Conservation (phyloP, 192 early-diverging fungal genomes). For the Pilobolus umbonatus region DNA sequence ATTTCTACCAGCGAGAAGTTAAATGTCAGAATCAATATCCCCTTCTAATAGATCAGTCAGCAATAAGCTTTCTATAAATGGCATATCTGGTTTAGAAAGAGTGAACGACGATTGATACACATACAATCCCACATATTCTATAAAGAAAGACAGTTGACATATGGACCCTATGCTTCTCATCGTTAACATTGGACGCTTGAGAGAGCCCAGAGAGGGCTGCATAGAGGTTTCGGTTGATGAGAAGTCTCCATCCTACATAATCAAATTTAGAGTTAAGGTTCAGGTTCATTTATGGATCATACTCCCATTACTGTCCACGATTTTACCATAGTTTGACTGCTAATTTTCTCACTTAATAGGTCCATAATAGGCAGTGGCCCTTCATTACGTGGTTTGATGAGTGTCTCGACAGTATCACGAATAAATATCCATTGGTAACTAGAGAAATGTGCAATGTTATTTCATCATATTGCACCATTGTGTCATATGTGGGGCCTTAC, state of each 20-base stretch:
- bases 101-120: slow-evolving; percentile 72
- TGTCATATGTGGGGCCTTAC: slow-evolving; percentile 39
- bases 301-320: too few species aligned
- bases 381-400: slow-evolving; percentile 41
- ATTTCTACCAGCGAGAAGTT: too few species aligned
- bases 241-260: slow-evolving; percentile 3
- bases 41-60: slow-evolving; percentile 54
- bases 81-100: slow-evolving; percentile 66
- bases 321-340: not conserved
- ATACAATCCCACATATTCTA: slow-evolving; percentile 68
- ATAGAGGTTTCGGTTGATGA: not conserved
- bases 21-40: slow-evolving; percentile 27
- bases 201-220: slow-evolving; percentile 18
- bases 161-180: slow-evolving; percentile 60
- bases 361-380: slow-evolving; percentile 62
- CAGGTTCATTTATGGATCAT: too few species aligned
- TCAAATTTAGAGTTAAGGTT: not conserved
- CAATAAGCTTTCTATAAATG: slow-evolving; percentile 72
- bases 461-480: too few species aligned
- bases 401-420: slow-evolving; percentile 73
- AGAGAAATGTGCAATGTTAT: not conserved
- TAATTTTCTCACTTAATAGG: slow-evolving; percentile 53
- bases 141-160: slow-evolving; percentile 73
- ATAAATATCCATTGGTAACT: slow-evolving; percentile 97
- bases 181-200: slow-evolving; percentile 75